Percentiles rank a stretch among this genome's conserved stretches.
Conservation (phyloP, 202 grass and related monocot species). For the Panicum hallii region DNA sequence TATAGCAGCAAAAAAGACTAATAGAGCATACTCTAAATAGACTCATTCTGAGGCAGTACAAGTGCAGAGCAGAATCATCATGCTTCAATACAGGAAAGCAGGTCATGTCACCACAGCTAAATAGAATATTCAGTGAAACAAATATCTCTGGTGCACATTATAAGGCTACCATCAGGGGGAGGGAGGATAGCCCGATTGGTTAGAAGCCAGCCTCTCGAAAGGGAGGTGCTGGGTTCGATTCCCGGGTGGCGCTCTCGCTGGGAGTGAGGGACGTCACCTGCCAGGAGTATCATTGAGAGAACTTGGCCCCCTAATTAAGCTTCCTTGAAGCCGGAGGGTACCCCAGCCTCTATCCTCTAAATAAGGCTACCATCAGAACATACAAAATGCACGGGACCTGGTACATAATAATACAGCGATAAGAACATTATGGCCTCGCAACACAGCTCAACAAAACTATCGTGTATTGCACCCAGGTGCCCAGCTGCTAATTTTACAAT, state of each 20-base stretch:
- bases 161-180: background rate
- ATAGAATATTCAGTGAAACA: slow-evolving; percentile 3
- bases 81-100: background rate
- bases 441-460: background rate
- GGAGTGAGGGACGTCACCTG: no score
- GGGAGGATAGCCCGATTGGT: no score
- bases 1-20: background rate
- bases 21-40: background rate
- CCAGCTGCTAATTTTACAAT: background rate
- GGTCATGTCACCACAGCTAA: background rate
- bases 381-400: background rate
- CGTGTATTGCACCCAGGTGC: background rate
- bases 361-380: background rate
- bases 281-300: no score
- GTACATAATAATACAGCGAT: background rate
- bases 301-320: no score
- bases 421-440: background rate
- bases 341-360: no score
- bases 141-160: background rate
- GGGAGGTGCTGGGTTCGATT: no score
- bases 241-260: no score
- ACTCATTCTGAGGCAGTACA: background rate
- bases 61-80: background rate
- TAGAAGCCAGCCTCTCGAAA: no score
- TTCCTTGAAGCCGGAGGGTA: no score